A percentile compares a stretch with the other conserved stretches of the same genome.
These are phyloP conservation scores for Penicillium griseofulvum DNA, from an alignment of 2,329 filamentous ascomycete genomes.

Conservation along the genomic window DNA sequence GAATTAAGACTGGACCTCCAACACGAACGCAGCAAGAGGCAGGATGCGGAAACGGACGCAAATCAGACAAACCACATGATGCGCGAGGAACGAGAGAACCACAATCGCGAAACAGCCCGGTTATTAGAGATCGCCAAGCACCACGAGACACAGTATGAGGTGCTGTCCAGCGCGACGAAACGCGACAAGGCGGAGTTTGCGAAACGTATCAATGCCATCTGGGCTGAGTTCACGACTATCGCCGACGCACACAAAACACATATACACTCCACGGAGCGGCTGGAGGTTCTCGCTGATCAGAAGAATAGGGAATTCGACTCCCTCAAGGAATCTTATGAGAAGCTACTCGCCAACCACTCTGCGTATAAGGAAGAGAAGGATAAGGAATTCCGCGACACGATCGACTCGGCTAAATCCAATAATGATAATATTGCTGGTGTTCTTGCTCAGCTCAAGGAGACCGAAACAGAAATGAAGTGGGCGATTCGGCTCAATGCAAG, in stretches of 20 bases:
- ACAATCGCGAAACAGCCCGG: conserved; percentile 40
- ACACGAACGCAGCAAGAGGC: conserved; percentile 42
- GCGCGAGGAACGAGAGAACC: conserved; percentile 40
- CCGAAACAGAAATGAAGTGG: conserved; percentile 49
- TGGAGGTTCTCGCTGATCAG: conserved; percentile 48
- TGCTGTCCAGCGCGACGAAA: conserved; percentile 40
- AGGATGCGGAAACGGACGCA: conserved; percentile 42
- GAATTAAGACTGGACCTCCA: conserved; percentile 44
- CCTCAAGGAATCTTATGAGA: conserved; percentile 41
- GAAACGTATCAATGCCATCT: conserved; percentile 39
- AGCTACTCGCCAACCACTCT: conserved; percentile 40
- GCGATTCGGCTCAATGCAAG: conserved; percentile 43
- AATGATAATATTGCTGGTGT: conserved; percentile 36
- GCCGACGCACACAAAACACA: conserved; percentile 38
- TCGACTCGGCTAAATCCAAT: conserved; percentile 31
- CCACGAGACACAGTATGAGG: conserved; percentile 44
- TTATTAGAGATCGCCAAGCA: conserved; percentile 41
- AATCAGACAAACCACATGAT: conserved; percentile 38
- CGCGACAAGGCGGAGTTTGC: conserved; percentile 43
- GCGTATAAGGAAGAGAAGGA: conserved; percentile 45
- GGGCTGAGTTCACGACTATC: conserved; percentile 34
- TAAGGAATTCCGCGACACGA: conserved; percentile 34
- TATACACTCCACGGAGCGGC: conserved; percentile 36
- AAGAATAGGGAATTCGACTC: conserved; percentile 45
- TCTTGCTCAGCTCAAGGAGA: conserved; percentile 42